Evolutionary conservation across 2,329 filamentous ascomycete species (phyloP), one percentile per base, ranked within the genome.

Genomic region (Curvularia lunata): DNA sequence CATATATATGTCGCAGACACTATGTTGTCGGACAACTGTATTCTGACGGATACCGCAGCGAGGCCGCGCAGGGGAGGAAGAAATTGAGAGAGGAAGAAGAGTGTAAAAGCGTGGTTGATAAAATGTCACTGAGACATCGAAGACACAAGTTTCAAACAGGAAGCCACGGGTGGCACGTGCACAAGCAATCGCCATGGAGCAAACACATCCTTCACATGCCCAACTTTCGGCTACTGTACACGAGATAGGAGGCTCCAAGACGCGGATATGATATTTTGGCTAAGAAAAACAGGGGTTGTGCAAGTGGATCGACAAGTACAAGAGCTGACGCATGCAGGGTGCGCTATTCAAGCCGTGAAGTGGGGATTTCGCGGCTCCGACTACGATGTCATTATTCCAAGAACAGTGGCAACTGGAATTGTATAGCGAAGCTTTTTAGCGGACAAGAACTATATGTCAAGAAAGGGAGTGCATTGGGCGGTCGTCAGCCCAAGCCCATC

Each of bases 91-190:
- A 4, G 13, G 16, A 23, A 21, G 23, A 13, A 12, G 4, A 8
- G 9, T 27, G 5, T 28, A 34, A 18, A 30, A 6, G 37, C 28
- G 25, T 13, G 30, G 28, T 41, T 23, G 32, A 30, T 18, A 32
- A 18, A 27, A 30, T 40, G 28, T 25, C 53, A 46, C 40, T 32
- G 32, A 55, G 47, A 52, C 40, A 40, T 3, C 7, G 34, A 28
- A 41, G 30, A 30, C 7, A 25, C 38, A 21, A 27, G 51, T 27
- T 41, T 38, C 34, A 19, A 37, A 23, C 23, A 51, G 47, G 53
- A 43, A 51, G 40, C 37, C 48, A 32, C 48, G 51, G 6, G 41
- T n/a, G 52, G 48, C 47, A 52, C 48, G 53, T 61, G 51, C 52
- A 47, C 42, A 56, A 47, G 42, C 48, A 52, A 50, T 18, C 32